Base-by-base conservation (phyloP, 148 eudicot species). In the Camellia sinensis region DNA sequence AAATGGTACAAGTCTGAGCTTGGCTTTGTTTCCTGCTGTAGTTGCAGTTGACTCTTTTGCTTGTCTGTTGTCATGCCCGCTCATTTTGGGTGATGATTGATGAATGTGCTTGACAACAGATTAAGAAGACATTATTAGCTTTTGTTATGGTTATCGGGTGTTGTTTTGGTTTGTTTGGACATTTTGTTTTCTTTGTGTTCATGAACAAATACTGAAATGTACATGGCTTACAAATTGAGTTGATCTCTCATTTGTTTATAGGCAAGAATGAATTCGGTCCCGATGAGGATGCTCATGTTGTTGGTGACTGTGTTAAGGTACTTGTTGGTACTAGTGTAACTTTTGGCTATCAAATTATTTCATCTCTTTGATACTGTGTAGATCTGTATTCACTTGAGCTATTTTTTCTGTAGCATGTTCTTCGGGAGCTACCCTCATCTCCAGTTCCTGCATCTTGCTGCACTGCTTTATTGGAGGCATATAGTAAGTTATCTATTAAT, bases 371-470 rank as follows among this genome's bases (percentile, higher is more conserved):
- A 37, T 3, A 10, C 3, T 65, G 6, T 48, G 52, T 14, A 76
- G 66, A 19, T 43, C 46, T 46, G 18, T 48, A 21, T 68, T 73
- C 45, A 83, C 73, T 74, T 50, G 54, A 67, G 68, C 77, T 52
- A 67, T 81, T 64, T 80, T 52, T 74, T 74, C 52, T 85, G 87
- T 94, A 97, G 99, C 98, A 91, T 88, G 97, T 97, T 81, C 98
- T 97, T 76, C 92, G 99, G 46, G 99, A 94, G 89, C 92, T 97
- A 53, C 99, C 99, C 65, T 97, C 99, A 77, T 97, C 99, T 74
- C 99, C 99, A 44, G 99, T 94, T 92, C 98, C 99, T 80, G 98
- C 98, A 41, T 97, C 98, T 74, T 97, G 99, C 88, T 97, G 99
- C 79, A 92, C 97, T 80, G 93, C 98, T 56, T 85, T 97, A 86